These are phyloP conservation scores for Aspergillus jensenii DNA, from an alignment of 2,329 filamentous ascomycete species.

Conservation along the genomic window DNA sequence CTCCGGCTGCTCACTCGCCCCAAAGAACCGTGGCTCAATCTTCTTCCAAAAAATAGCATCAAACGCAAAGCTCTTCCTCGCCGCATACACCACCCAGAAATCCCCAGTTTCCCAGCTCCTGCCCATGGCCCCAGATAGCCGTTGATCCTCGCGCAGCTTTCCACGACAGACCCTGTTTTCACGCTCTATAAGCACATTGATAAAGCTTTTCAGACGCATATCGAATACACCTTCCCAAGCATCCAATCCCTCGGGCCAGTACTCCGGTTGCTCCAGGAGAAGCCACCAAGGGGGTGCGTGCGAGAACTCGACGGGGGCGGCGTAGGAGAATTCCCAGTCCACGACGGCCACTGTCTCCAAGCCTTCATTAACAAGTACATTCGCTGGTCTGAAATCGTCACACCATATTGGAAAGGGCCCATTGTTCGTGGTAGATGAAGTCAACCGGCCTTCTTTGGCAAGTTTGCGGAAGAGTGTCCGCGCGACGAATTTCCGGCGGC, in stretches of 20 bases:
- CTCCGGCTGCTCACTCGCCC: neutral
- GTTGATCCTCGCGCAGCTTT: conserved; percentile 3
- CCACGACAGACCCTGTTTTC: conserved; percentile 10
- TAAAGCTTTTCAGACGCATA: conserved; percentile 12
- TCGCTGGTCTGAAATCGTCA: conserved; percentile 19
- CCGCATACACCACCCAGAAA: conserved; percentile 13
- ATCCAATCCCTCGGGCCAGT: conserved; percentile 18
- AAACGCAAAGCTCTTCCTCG: conserved; percentile 12
- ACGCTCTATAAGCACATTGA: neutral
- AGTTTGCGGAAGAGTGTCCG: conserved; percentile 21
- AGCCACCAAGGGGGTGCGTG: conserved; percentile 20
- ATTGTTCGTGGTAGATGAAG: conserved; percentile 13
- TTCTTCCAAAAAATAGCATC: conserved; percentile 13
- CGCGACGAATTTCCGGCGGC: conserved; percentile 18
- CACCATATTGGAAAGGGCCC: conserved; percentile 25
- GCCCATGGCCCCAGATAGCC: conserved; percentile 14
- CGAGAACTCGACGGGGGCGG: conserved; percentile 17
- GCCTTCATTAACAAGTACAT: conserved; percentile 13
- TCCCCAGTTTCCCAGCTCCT: conserved; percentile 11
- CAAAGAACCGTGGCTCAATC: conserved; percentile 9
- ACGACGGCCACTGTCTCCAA: conserved; percentile 12
- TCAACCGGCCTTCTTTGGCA: conserved; percentile 10
- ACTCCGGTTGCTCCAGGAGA: conserved; percentile 19
- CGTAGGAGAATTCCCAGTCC: conserved; percentile 24
- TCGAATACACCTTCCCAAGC: conserved; percentile 18